Evolutionary conservation across 2,329 filamentous ascomycete species (phyloP).

Genomic region (Cyphellophora europaea): DNA sequence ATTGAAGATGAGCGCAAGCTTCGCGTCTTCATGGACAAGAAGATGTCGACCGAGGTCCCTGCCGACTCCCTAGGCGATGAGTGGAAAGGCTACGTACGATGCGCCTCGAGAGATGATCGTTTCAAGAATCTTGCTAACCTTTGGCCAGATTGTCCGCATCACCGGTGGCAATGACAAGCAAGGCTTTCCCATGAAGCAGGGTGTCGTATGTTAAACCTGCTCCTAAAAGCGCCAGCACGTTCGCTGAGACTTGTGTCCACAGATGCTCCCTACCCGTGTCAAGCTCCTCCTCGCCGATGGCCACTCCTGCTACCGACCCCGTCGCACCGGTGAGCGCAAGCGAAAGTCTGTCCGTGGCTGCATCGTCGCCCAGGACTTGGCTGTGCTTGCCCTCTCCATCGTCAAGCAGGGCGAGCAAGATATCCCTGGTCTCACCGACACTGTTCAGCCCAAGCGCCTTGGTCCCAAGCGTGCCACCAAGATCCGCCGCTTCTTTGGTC

Average conservation of each 20-base stretch:
- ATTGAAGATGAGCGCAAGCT: slow-evolving; percentile 99
- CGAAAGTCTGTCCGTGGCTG: slow-evolving; percentile 98
- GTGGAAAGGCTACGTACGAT: slow-evolving; percentile 99
- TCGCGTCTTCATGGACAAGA: slow-evolving; percentile 97
- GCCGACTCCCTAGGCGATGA: slow-evolving; percentile 95
- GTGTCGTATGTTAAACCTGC: slow-evolving; percentile 50
- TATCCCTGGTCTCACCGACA: slow-evolving; percentile 92
- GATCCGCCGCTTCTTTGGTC: slow-evolving; percentile 99
- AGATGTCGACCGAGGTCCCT: slow-evolving; percentile 65
- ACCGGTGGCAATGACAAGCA: slow-evolving; percentile 99
- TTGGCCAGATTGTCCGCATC: slow-evolving; percentile 43
- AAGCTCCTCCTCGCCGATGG: slow-evolving; percentile 89
- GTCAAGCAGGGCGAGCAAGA: slow-evolving; percentile 97
- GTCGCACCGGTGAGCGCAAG: slow-evolving; percentile 97
- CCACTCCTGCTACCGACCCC: slow-evolving; percentile 98
- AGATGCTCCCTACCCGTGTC: slow-evolving; percentile 95
- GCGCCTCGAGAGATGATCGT: neutral
- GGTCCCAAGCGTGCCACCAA: slow-evolving; percentile 99
- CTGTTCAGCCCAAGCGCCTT: slow-evolving; percentile 97
- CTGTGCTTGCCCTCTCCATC: slow-evolving; percentile 86
- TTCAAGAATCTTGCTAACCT: neutral
- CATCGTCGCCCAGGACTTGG: slow-evolving; percentile 93
- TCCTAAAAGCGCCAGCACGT: slow-evolving; percentile 19
- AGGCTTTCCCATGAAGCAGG: slow-evolving; percentile 99
- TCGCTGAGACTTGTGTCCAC: slow-evolving; percentile 20